Evolutionary conservation across 2,329 filamentous ascomycete species (phyloP), one percentile per base, ranked within the genome.

Genomic region (Daldinia sp.): DNA sequence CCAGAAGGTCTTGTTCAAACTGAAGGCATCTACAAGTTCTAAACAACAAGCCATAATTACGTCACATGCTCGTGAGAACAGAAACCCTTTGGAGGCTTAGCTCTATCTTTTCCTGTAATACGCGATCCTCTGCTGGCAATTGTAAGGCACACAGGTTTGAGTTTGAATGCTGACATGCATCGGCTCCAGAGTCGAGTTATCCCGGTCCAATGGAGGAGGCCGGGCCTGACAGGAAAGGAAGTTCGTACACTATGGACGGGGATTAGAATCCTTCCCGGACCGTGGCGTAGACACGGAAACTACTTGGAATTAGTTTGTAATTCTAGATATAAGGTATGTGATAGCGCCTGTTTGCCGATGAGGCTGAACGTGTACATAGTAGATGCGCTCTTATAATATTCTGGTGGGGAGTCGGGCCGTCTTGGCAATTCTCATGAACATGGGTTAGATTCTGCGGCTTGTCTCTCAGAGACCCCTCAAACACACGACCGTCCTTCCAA

Each of bases 361-460:
- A 41, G 17, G 37, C 37, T 21, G 19, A 41, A 41, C 10, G 1
- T 23, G 19, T 13, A 23, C 32, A 7, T 35, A 35, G 13, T 8
- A 6, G n/a, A 11, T 4, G 7, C 17, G 4, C 10, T 13, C 4
- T 41, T 32, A 3, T 32, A 13, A 32, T 32, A 9, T 3, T 32
- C 15, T 45, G 13, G 21, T 45, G 34, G 35, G 32, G 32, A 66
- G 59, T 63, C 59, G 63, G 63, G 13, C 59, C 59, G 50, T 60
- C 59, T 59, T 63, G 59, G 63, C 51, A 55, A 63, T 53, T 32
- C 11, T 29, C 39, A 19, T 23, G 15, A 30, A 35, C 32, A 35
- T 25, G 30, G 45, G 25, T 57, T 51, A 49, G 48, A 23, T 23
- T 13, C 37, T 13, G 37, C 37, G 37, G 10, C 10, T 23, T 21